These are phyloP conservation scores for Cantharellus cinnabarinus DNA, from an alignment of 768 basidiomycete species.

Conservation along the genomic window DNA sequence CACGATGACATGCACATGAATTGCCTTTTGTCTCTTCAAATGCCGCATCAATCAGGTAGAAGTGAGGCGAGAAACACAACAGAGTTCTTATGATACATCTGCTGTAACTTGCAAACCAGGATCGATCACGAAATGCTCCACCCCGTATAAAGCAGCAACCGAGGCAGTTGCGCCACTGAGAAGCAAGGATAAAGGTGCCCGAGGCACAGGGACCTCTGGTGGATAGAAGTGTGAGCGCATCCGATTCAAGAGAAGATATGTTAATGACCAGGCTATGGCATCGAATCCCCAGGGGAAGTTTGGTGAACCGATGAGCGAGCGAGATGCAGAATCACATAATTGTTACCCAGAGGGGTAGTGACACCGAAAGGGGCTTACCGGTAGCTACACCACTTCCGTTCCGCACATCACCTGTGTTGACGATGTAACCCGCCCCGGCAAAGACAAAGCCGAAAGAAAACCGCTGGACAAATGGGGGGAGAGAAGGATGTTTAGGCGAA, in stretches of 20 bases:
- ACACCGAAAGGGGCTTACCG: slow-evolving; percentile 10
- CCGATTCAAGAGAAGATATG: background rate
- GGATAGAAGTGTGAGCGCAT: background rate
- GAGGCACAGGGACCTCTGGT: no score
- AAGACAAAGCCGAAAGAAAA: slow-evolving; percentile 26
- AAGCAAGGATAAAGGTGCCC: background rate
- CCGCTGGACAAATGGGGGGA: slow-evolving; percentile 25
- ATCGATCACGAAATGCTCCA: background rate
- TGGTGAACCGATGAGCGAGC: background rate
- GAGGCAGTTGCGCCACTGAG: background rate
- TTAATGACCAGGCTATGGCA: background rate
- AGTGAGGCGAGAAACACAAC: no score
- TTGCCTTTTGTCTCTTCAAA: no score
- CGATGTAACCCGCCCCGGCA: slow-evolving; percentile 25
- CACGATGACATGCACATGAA: no score
- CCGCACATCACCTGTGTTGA: slow-evolving; percentile 20
- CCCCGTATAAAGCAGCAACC: background rate
- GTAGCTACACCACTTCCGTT: slow-evolving; percentile 29
- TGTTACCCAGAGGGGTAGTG: background rate
- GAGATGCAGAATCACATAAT: background rate
- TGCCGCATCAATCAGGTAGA: no score
- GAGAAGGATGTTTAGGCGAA: slow-evolving; percentile 9
- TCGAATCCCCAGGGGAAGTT: background rate
- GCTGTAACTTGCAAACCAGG: background rate
- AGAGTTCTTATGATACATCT: background rate